Percentiles rank a stretch among this genome's conserved stretches.
Evolutionary conservation across 441 rosid genomes (phyloP).

Genomic region (Isatis lusitanica): DNA sequence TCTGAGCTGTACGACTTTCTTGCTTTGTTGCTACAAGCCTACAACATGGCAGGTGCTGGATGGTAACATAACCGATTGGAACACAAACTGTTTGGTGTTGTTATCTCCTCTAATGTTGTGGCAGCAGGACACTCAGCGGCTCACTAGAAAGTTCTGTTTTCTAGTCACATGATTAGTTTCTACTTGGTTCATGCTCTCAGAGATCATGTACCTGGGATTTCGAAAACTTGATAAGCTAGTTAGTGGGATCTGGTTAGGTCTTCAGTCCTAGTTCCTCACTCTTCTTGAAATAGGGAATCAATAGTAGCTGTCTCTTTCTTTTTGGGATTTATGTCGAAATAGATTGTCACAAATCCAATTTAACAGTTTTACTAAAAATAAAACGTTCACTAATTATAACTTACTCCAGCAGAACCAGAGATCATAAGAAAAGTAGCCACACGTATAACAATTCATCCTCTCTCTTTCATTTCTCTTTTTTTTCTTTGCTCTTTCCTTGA

Average conservation of each 20-base stretch:
- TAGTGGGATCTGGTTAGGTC: background rate
- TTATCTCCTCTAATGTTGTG: background rate
- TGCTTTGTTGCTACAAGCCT: background rate
- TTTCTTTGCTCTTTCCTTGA: constrained; percentile 17
- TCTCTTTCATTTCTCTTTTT: background rate
- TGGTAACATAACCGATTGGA: background rate
- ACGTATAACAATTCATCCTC: background rate
- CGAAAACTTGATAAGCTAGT: background rate
- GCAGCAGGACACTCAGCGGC: background rate
- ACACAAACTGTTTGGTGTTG: background rate
- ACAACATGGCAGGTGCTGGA: background rate
- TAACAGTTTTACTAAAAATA: constrained; percentile 20
- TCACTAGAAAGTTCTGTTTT: background rate
- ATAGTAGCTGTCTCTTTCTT: background rate
- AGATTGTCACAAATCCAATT: background rate
- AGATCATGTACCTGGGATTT: too few relatives aligned
- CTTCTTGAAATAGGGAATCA: background rate
- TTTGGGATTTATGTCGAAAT: background rate
- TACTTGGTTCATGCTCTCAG: background rate
- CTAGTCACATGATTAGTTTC: background rate
- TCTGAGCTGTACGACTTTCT: background rate
- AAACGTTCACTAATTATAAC: constrained; percentile 11
- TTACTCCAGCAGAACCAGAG: background rate
- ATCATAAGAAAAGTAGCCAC: background rate
- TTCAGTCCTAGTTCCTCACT: background rate